Conservation (phyloP, 2,329 filamentous ascomycete genomes). For the Lasiodiplodia theobromae region DNA sequence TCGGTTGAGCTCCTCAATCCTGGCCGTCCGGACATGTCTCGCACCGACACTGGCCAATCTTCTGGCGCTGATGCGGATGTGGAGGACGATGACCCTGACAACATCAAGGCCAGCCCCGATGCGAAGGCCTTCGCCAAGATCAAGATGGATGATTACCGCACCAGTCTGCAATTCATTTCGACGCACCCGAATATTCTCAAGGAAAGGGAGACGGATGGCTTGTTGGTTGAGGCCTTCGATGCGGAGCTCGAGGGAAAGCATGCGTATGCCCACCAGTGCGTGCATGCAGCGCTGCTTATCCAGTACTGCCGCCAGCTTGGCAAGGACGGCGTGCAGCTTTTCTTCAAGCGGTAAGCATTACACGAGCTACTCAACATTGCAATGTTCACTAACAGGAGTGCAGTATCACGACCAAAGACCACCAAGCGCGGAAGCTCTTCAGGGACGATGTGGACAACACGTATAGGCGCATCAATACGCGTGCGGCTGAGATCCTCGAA, state of each 20-base stretch:
- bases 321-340: slow-evolving; percentile 84
- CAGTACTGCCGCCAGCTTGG: slow-evolving; percentile 95
- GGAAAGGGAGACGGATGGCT: slow-evolving; percentile 87
- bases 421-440: slow-evolving; percentile 91
- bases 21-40: slow-evolving; percentile 46
- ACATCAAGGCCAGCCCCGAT: slow-evolving; percentile 76
- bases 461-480: slow-evolving; percentile 79
- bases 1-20: slow-evolving; percentile 79
- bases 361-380: neutral
- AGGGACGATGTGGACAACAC: slow-evolving; percentile 90
- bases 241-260: slow-evolving; percentile 78
- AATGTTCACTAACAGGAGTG: neutral
- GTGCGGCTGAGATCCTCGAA: slow-evolving; percentile 75
- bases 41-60: slow-evolving; percentile 55
- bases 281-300: slow-evolving; percentile 89
- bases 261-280: slow-evolving; percentile 81
- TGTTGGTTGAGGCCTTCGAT: slow-evolving; percentile 92
- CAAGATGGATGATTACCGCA: slow-evolving; percentile 74
- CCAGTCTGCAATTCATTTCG: slow-evolving; percentile 78
- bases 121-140: slow-evolving; percentile 86
- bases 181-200: slow-evolving; percentile 78
- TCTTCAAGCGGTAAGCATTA: slow-evolving; percentile 78
- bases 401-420: slow-evolving; percentile 81
- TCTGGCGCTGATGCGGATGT: slow-evolving; percentile 69
- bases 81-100: slow-evolving; percentile 72